A percentile compares a stretch with the other conserved stretches of the same genome.
Evolutionary conservation across 1,139 yeast species (phyloP).

Genomic region (Yamadazyma epiphylla): DNA sequence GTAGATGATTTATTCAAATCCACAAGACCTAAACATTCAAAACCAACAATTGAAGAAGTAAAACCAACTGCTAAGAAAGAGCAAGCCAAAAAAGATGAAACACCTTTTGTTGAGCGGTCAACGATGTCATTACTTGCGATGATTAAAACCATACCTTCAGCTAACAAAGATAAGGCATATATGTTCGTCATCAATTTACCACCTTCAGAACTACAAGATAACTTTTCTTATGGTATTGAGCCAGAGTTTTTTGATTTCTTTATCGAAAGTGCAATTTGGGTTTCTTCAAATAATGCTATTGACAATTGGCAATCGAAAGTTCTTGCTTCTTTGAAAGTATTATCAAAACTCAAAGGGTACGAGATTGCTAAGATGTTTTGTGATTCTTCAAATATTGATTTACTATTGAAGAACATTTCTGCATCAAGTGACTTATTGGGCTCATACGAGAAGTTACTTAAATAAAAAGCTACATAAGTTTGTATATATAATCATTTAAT

Average conservation of each 20-base stretch:
- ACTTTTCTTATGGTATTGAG: constrained; percentile 55
- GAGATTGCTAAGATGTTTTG: constrained; percentile 21
- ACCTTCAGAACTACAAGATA: constrained; percentile 20
- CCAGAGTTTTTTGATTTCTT: constrained; percentile 50
- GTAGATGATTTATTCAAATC: constrained; percentile 8
- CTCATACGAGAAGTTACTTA: constrained; percentile 4
- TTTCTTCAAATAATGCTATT: constrained; percentile 13
- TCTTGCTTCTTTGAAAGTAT: constrained; percentile 13
- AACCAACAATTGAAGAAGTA: neutral
- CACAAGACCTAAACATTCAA: neutral
- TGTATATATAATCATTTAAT: too few species aligned
- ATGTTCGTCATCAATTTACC: constrained; percentile 35
- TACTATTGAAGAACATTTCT: constrained; percentile 10
- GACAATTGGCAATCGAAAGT: constrained; percentile 17
- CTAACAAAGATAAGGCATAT: constrained; percentile 32
- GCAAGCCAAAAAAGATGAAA: constrained; percentile 1
- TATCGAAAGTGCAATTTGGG: constrained; percentile 40
- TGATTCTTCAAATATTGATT: constrained; percentile 8
- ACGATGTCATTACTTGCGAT: constrained; percentile 30
- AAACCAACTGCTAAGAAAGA: neutral
- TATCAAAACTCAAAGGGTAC: constrained; percentile 24
- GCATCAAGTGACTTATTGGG: constrained; percentile 4
- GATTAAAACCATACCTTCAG: constrained; percentile 22
- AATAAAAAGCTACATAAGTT: too few species aligned
- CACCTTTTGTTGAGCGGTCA: constrained; percentile 18